Conservation (phyloP, 2,329 filamentous ascomycete genomes). For the Botrytis tulipae region DNA sequence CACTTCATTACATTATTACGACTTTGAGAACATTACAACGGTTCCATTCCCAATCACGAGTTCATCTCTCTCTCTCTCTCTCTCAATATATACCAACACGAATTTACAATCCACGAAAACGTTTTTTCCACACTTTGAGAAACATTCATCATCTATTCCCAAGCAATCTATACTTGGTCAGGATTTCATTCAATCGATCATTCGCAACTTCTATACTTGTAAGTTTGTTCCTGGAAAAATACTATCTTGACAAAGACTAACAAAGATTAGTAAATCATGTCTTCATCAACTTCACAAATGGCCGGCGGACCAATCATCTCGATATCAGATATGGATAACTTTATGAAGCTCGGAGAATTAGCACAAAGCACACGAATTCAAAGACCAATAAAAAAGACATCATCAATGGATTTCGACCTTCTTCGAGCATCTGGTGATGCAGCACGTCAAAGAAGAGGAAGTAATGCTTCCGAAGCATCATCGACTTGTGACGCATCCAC, state of each 20-base stretch:
- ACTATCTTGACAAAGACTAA: neutral
- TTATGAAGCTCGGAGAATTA: constrained; percentile 18
- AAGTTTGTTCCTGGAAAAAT: neutral
- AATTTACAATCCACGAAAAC: neutral
- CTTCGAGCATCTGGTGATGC: constrained; percentile 19
- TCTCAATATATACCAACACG: neutral
- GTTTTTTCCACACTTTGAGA: neutral
- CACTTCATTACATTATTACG: neutral
- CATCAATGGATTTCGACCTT: constrained; percentile 18
- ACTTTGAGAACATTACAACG: neutral
- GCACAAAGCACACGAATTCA: constrained; percentile 13
- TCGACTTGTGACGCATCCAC: neutral
- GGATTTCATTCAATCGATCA: neutral
- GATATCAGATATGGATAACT: constrained; percentile 19
- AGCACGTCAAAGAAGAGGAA: constrained; percentile 10
- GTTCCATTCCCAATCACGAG: neutral
- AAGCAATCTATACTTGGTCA: neutral
- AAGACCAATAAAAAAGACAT: constrained; percentile 18
- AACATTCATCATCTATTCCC: neutral
- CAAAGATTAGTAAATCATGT: neutral
- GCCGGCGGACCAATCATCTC: constrained; percentile 20
- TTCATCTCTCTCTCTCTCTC: neutral
- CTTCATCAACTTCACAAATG: neutral
- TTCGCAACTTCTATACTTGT: neutral
- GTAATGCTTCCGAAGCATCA: constrained; percentile 3